Base-by-base conservation (phyloP, 1,139 yeast genomes). In the Debaryomyces udenii region DNA sequence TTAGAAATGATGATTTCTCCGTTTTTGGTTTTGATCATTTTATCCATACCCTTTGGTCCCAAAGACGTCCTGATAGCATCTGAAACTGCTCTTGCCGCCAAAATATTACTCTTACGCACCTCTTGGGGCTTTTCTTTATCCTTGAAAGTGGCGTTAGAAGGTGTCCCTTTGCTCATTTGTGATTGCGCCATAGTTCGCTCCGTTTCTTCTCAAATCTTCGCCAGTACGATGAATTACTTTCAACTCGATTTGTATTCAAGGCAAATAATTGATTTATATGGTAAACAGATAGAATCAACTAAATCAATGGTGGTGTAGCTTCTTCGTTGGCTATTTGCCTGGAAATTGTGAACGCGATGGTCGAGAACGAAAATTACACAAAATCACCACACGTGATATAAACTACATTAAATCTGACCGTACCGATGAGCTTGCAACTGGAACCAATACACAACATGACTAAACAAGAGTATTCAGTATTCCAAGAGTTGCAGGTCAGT, bases 41-140 rank as follows among this genome's bases (percentile, higher is more conserved):
- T 94, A 65, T 93, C 99, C 99, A 93, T 93, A 46, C 99, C 99
- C 64, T 90, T 91, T 40, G 99, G 99, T 27, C 99, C 99, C 45
- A 93, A 73, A 9, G 98, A 90, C 3, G 99, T 93, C 65, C 99
- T 80, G 59, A 93, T 90, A 39, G 99, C 99, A 66, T 94, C 99
- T 2, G 97, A 93, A 30, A 94, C 99, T 3, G 99, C 98, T 56
- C 95, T 76, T 7, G 98, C 99, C 1, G 99, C 99, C 47, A 88
- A 75, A 52, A 94, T 91, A 61, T 94, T 94, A 42, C 94, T 83
- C 63, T 81, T 84, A 52, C 99, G 86, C 43, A 94, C 98, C 68
- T 93, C 99, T 62, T 86, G 95, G 10, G 99, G 99, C 76, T 94
- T 93, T 61, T 94, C 99, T 64, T 85, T 90, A 68, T 90, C 93